Evolutionary conservation across 805 yeast species (phyloP).

Genomic region (Candida oleophila): DNA sequence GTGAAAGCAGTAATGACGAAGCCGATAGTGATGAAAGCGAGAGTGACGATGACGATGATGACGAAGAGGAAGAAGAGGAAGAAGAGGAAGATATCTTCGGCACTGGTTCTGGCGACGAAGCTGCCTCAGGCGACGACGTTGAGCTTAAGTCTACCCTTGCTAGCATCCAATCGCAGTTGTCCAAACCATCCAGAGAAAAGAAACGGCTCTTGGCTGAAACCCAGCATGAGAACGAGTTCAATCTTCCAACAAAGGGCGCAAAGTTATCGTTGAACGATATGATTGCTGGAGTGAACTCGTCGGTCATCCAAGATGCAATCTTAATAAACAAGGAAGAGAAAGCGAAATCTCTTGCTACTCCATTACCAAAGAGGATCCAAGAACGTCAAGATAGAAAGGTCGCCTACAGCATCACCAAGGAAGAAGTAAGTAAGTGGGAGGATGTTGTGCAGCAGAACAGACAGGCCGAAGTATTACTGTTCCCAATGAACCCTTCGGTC

Average conservation of each 20-base stretch:
- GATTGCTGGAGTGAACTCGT: slow-evolving; percentile 62
- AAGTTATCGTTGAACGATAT: slow-evolving; percentile 70
- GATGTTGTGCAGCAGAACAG: slow-evolving; percentile 78
- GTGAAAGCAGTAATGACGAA: slow-evolving; percentile 19
- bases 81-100: slow-evolving; percentile 29
- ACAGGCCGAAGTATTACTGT: slow-evolving; percentile 79
- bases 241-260: slow-evolving; percentile 59
- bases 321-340: slow-evolving; percentile 34
- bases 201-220: slow-evolving; percentile 53
- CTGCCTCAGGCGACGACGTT: slow-evolving; percentile 50
- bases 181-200: slow-evolving; percentile 34
- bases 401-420: slow-evolving; percentile 85
- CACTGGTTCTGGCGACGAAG: too few relatives aligned
- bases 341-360: slow-evolving; percentile 62
- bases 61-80: slow-evolving; percentile 22
- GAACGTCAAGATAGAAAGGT: slow-evolving; percentile 82
- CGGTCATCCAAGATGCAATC: slow-evolving; percentile 50
- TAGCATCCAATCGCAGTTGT: slow-evolving; percentile 31
- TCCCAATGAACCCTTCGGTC: slow-evolving; percentile 61
- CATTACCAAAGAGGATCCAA: slow-evolving; percentile 83
- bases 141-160: slow-evolving; percentile 52
- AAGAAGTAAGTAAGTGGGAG: slow-evolving; percentile 85
- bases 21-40: slow-evolving; percentile 19
- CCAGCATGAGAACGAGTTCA: slow-evolving; percentile 66
- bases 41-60: slow-evolving; percentile 25